These are phyloP conservation scores for Echium plantagineum DNA, from an alignment of 257 asterid genomes.

Conservation along the genomic window DNA sequence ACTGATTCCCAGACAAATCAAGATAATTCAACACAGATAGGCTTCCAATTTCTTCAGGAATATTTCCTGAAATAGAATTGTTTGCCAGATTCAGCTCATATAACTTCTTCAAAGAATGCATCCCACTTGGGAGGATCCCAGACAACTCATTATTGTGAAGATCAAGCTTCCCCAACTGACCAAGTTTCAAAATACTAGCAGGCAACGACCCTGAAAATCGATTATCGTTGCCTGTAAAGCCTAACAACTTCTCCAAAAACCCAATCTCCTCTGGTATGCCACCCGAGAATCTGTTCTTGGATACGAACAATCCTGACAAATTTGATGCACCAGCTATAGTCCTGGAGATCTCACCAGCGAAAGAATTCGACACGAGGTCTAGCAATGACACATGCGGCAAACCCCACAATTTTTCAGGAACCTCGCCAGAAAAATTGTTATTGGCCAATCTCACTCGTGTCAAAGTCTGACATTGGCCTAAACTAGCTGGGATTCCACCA, in stretches of 20 bases:
- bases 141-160: conserved; percentile 47
- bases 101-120: conserved; percentile 35
- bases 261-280: conserved; percentile 58
- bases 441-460: conserved; percentile 38
- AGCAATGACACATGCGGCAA: conserved; percentile 56
- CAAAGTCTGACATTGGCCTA: conserved; percentile 47
- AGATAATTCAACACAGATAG: conserved; percentile 62
- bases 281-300: conserved; percentile 51
- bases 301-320: conserved; percentile 35
- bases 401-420: conserved; percentile 63
- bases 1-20: conserved; percentile 55
- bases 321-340: conserved; percentile 43
- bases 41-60: conserved; percentile 58
- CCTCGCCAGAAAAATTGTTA: conserved; percentile 42
- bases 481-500: conserved; percentile 48
- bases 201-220: conserved; percentile 54
- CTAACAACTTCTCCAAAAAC: conserved; percentile 23
- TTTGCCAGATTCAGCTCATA: conserved; percentile 55
- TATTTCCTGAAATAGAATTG: conserved; percentile 46
- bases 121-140: conserved; percentile 45
- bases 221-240: conserved; percentile 38
- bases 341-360: conserved; percentile 56
- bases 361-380: conserved; percentile 37
- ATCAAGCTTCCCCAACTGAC: conserved; percentile 43
- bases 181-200: conserved; percentile 27